These are phyloP conservation scores for Fragaria ananassa DNA, from an alignment of 306 rosid genomes.

Conservation along the genomic window DNA sequence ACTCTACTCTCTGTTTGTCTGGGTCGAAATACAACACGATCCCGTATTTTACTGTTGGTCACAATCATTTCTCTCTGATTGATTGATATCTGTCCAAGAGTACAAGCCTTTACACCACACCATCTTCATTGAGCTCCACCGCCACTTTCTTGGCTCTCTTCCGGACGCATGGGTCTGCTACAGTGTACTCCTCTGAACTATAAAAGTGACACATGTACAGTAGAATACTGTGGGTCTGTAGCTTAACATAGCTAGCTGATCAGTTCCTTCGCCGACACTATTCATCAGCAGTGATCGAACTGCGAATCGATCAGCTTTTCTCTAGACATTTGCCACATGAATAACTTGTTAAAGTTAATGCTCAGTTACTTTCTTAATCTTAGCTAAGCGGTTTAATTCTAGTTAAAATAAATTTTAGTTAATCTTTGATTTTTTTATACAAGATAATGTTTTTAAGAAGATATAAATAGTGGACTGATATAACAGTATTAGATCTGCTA, in stretches of 20 bases:
- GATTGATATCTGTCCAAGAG: background rate
- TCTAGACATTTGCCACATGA: background rate
- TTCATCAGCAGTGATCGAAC: constrained; percentile 4
- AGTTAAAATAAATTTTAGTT: too few relatives aligned
- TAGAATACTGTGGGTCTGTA: background rate
- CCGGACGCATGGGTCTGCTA: background rate
- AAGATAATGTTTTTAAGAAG: too few relatives aligned
- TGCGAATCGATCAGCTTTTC: background rate
- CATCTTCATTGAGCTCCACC: background rate
- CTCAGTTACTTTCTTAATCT: too few relatives aligned
- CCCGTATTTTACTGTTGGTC: background rate
- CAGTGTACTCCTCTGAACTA: background rate
- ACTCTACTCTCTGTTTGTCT: background rate
- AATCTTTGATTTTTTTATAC: too few relatives aligned
- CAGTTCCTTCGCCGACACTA: background rate
- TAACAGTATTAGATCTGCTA: too few relatives aligned
- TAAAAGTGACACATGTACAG: background rate
- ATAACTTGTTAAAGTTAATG: too few relatives aligned
- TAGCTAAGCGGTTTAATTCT: too few relatives aligned
- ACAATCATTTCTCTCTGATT: background rate
- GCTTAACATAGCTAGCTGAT: background rate
- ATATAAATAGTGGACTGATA: too few relatives aligned
- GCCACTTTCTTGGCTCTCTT: too few relatives aligned
- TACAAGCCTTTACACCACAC: background rate
- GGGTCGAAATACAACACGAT: background rate